phyloP scores from a whole-genome alignment of 2,329 filamentous ascomycete species.

The Colletotrichum liaoningense region DNA sequence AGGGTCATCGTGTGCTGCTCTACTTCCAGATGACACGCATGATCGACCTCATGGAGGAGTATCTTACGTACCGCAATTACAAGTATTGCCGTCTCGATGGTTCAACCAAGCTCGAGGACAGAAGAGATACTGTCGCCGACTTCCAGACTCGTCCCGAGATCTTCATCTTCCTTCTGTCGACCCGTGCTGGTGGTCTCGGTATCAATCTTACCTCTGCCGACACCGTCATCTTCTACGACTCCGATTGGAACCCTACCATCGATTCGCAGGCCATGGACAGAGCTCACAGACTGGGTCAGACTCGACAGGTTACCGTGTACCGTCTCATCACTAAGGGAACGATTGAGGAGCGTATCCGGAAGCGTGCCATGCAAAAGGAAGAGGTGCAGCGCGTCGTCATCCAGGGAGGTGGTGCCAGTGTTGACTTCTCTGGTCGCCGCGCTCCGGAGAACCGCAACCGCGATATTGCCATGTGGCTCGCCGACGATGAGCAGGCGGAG shows the following conservation, averaged over 20 bases:
- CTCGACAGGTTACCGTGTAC: constrained; percentile 95
- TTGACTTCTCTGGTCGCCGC: constrained; percentile 95
- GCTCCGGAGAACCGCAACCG: constrained; percentile 93
- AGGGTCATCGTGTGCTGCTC: constrained; percentile 90
- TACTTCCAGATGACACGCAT: constrained; percentile 99
- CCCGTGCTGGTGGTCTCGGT: constrained; percentile 94
- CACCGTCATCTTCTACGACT: constrained; percentile 99
- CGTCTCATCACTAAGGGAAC: constrained; percentile 96
- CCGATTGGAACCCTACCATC: constrained; percentile 99
- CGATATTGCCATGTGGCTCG: constrained; percentile 98
- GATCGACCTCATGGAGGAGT: constrained; percentile 99
- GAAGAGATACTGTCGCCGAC: constrained; percentile 94
- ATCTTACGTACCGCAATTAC: constrained; percentile 98
- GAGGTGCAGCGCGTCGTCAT: constrained; percentile 98
- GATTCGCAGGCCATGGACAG: constrained; percentile 99
- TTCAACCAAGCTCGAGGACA: constrained; percentile 96
- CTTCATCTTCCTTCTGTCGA: constrained; percentile 96
- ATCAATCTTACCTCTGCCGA: constrained; percentile 98
- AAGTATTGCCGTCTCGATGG: constrained; percentile 97
- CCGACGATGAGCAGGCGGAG: constrained; percentile 95
- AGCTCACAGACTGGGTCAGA: constrained; percentile 96
- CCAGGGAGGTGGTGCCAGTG: constrained; percentile 87
- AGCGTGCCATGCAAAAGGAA: constrained; percentile 96
- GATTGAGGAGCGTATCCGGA: constrained; percentile 97
- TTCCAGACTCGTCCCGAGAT: constrained; percentile 96